Evolutionary conservation across 2,329 filamentous ascomycete species (phyloP).

Genomic region (Stachybotrys elegans): DNA sequence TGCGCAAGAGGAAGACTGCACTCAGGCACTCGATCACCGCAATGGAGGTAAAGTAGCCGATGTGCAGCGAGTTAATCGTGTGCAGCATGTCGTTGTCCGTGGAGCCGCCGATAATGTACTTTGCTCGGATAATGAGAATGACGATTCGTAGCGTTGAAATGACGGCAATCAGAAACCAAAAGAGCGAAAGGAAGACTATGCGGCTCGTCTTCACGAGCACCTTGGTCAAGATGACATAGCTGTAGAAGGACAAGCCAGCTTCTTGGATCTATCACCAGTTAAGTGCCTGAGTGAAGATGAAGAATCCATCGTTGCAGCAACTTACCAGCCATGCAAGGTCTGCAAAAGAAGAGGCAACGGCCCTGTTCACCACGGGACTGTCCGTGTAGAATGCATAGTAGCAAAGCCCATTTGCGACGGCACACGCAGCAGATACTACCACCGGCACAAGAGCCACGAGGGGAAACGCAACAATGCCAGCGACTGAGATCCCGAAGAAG

Average conservation of each 20-base stretch:
- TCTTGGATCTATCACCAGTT: conserved; percentile 31
- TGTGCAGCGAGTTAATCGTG: conserved; percentile 31
- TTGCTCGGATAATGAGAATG: conserved; percentile 26
- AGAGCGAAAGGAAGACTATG: conserved; percentile 43
- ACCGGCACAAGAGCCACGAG: conserved; percentile 34
- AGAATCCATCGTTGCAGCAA: background rate
- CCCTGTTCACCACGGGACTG: conserved; percentile 16
- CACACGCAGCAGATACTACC: conserved; percentile 29
- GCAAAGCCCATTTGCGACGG: conserved; percentile 37
- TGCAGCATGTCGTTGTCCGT: conserved; percentile 15
- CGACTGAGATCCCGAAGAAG: conserved; percentile 31
- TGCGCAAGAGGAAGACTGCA: conserved; percentile 28
- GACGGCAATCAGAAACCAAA: conserved; percentile 52
- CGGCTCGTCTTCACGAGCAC: conserved; percentile 39
- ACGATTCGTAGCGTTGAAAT: conserved; percentile 42
- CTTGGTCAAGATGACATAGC: conserved; percentile 47
- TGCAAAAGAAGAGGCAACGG: conserved; percentile 31
- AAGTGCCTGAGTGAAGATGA: background rate
- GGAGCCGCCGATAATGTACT: conserved; percentile 19
- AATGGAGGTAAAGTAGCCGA: conserved; percentile 35
- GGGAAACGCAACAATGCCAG: conserved; percentile 33
- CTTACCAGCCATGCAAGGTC: conserved; percentile 36
- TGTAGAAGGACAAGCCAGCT: conserved; percentile 40
- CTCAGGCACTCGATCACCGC: conserved; percentile 28
- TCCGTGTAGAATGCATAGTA: conserved; percentile 35